Conservation (phyloP, 352 stramenopile species). For the Phytophthora syringae region DNA sequence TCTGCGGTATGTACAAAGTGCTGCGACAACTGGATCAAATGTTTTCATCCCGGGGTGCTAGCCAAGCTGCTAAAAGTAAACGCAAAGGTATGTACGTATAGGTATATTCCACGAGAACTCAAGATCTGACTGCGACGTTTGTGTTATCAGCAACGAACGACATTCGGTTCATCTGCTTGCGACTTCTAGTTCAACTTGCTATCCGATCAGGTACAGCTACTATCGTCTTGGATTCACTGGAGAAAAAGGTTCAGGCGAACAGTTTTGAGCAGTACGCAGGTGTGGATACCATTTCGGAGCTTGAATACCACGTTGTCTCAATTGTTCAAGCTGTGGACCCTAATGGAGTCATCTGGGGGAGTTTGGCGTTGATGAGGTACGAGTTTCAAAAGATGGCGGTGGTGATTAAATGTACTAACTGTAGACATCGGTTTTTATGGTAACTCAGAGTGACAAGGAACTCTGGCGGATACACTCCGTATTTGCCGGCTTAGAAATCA, state of each 20-base stretch:
- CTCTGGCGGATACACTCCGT: conserved; percentile 46
- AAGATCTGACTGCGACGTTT: too few relatives aligned
- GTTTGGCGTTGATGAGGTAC: conserved; percentile 45
- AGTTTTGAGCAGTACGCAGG: conserved; percentile 38
- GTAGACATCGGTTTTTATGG: neutral
- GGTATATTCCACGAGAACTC: too few relatives aligned
- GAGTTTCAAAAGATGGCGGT: neutral
- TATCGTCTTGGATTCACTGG: conserved; percentile 44
- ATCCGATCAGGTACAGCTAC: conserved; percentile 46
- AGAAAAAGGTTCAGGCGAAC: conserved; percentile 36
- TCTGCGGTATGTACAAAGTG: conserved; percentile 60
- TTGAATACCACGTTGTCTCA: conserved; percentile 53
- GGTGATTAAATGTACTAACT: neutral
- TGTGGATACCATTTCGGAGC: conserved; percentile 58
- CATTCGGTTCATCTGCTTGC: conserved; percentile 54
- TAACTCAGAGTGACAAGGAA: conserved; percentile 25
- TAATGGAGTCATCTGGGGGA: conserved; percentile 24
- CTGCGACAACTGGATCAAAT: conserved; percentile 62
- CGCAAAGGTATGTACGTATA: conserved; percentile 35
- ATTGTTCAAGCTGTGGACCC: conserved; percentile 41
- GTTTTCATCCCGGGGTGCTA: conserved; percentile 36
- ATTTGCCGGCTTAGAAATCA: conserved; percentile 58
- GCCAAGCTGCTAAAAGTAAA: conserved; percentile 30
- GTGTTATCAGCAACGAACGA: conserved; percentile 45
- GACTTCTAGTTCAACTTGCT: conserved; percentile 56